Evolutionary conservation across 495 filamentous ascomycete genomes (phyloP).

Genomic region (Elaphomyces granulatus): DNA sequence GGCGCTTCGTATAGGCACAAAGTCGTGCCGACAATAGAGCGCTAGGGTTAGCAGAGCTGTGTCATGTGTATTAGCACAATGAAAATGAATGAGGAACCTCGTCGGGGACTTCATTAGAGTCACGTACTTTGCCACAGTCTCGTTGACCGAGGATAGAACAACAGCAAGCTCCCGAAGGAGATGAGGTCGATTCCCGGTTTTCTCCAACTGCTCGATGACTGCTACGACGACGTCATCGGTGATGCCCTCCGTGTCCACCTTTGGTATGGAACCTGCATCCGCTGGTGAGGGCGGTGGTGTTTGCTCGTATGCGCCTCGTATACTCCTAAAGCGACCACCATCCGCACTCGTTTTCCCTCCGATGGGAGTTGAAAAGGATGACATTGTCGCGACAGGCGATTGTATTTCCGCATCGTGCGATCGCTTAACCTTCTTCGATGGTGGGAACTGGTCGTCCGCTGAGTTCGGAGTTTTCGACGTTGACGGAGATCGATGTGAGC

Average conservation of each 20-base stretch:
- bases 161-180: slow-evolving; percentile 87
- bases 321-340: slow-evolving; percentile 32
- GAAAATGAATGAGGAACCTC: neutral
- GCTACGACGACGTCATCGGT: slow-evolving; percentile 90
- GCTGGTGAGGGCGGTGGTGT: slow-evolving; percentile 82
- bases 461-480: slow-evolving; percentile 36
- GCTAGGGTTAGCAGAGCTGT: slow-evolving; percentile 84
- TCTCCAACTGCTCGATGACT: slow-evolving; percentile 81
- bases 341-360: slow-evolving; percentile 16
- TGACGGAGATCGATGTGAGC: slow-evolving; percentile 52
- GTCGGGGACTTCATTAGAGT: neutral
- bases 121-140: slow-evolving; percentile 80
- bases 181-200: slow-evolving; percentile 84
- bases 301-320: slow-evolving; percentile 43
- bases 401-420: slow-evolving; percentile 47
- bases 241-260: slow-evolving; percentile 78
- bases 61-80: slow-evolving; percentile 19
- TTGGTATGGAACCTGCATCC: slow-evolving; percentile 35
- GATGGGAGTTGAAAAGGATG: slow-evolving; percentile 21
- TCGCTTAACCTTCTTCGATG: slow-evolving; percentile 76
- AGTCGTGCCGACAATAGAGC: slow-evolving; percentile 90
- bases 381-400: slow-evolving; percentile 38
- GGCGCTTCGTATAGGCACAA: slow-evolving; percentile 73
- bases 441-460: slow-evolving; percentile 41
- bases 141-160: slow-evolving; percentile 58